phyloP scores from a whole-genome alignment of 2,329 filamentous ascomycete species.

The Claviceps citrina region DNA sequence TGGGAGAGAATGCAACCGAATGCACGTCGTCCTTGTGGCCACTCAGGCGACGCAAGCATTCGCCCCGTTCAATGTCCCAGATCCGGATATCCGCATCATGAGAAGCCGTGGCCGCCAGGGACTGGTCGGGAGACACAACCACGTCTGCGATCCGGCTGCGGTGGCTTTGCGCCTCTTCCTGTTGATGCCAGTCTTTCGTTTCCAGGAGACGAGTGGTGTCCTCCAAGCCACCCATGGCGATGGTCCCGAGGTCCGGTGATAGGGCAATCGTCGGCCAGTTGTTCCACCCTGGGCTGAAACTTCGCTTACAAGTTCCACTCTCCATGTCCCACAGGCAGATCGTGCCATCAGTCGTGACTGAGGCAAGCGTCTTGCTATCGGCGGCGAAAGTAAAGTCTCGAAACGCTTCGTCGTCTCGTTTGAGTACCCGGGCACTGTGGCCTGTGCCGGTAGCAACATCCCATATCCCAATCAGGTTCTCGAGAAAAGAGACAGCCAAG shows the following conservation, averaged over 20 bases:
- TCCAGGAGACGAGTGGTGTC: slow-evolving; percentile 6
- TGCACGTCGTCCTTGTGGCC: slow-evolving; percentile 5
- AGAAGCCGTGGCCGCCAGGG: slow-evolving; percentile 6
- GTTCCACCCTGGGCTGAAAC: slow-evolving; percentile 8
- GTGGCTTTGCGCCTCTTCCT: slow-evolving; percentile 6
- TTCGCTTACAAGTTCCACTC: slow-evolving; percentile 5
- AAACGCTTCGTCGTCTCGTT: slow-evolving; percentile 6
- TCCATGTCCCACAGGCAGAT: slow-evolving; percentile 7
- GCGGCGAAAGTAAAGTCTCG: slow-evolving; percentile 7
- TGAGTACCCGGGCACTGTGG: slow-evolving; percentile 6
- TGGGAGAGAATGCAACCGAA: slow-evolving; percentile 5
- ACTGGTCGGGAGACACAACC: slow-evolving; percentile 6
- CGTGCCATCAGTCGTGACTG: slow-evolving; percentile 6
- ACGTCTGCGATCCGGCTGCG: slow-evolving; percentile 6
- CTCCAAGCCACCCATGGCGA: slow-evolving; percentile 7
- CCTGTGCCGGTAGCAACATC: slow-evolving; percentile 6
- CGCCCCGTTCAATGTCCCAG: slow-evolving; percentile 6
- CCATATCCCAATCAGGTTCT: slow-evolving; percentile 7
- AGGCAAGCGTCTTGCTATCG: slow-evolving; percentile 6
- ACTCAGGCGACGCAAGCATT: slow-evolving; percentile 3
- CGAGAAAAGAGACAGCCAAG: slow-evolving; percentile 7
- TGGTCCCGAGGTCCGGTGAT: slow-evolving; percentile 6
- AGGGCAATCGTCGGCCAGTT: slow-evolving; percentile 8
- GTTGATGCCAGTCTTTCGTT: slow-evolving; percentile 5
- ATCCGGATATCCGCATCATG: slow-evolving; percentile 6